Base-by-base conservation (phyloP, 441 rosid species). In the Populus hybrid region DNA sequence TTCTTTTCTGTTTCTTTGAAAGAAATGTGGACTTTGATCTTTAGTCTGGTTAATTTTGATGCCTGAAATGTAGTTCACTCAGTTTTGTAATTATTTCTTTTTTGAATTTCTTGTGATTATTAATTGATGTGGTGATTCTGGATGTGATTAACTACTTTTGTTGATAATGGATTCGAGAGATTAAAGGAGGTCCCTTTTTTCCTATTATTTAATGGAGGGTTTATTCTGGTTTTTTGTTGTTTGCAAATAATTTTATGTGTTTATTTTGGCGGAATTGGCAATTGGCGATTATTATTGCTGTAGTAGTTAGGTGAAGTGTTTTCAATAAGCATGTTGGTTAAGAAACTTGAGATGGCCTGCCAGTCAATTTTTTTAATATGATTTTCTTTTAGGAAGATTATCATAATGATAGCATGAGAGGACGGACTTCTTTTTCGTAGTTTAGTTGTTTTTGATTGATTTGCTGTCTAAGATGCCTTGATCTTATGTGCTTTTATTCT, bases 161-260 rank as follows among this genome's bases (percentile, higher is more conserved):
- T 61, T 46, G 53, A 28, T n/a, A 36, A 46, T 70, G 64, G 30
- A 24, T 77, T 72, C 32, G 65, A 65, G 73, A 75, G 74, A 75
- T 61, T 66, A 61, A 32, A 71, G 69, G 18, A 19, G 50, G 35
- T n/a, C 2, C 28, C 21, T 36, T 68, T 6, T 36, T 9, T 65
- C 34, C 5, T 9, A n/a, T 18, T 23, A n/a, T 32, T 38, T 38
- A 26, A 34, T 46, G 46, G 21, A 21, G 18, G 32, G 38, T 40
- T 40, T 38, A 19, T 42, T 69, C n/a, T 14, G 61, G 30, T 11
- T 59, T 14, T 57, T 46, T 78, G 30, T 66, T 50, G 3, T 2
- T 23, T 26, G 36, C 40, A 30, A 5, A 72, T 67, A 18, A 24
- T 35, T 10, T 34, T 2, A 21, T 72, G 26, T 34, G 36, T 78